Evolutionary conservation across 768 basidiomycete genomes (phyloP), one percentile per base, ranked within the genome.

Genomic region (Sporobolomyces roseus): DNA sequence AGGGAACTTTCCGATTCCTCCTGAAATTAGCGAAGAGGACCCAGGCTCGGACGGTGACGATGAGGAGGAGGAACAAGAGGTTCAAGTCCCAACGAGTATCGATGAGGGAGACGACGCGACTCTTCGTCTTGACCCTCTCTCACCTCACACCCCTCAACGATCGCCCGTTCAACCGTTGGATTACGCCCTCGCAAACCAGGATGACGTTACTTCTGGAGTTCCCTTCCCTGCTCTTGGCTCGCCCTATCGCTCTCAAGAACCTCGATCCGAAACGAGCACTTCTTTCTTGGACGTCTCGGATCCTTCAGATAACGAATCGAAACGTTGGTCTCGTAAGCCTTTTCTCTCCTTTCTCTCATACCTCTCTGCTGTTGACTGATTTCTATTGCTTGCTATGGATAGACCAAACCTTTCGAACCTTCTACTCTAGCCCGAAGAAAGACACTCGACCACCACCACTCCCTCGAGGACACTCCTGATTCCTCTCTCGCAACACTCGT

Each of bases 281-380:
- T 68, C 66, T 0, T 68, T n/a, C 32, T 43, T 68, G n/a, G 61
- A 62, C 54, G 25, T 68, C 3, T 41, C 33, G 4, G 66, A 62
- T 30, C 35, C 61, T n/a, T 55, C 49, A 21, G 61, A 41, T 4
- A 43, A 29, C 23, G 41, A 29, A 45, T 55, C 60, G 27, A 43
- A 51, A 27, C 62, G 46, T 3, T 64, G 43, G 23, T 65, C 63
- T 29, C 54, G 63, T 65, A 13, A 38, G 23, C 19, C 27, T 53
- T 35, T 35, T 41, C 38, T 21, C 7, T 50, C 41, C 17, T 35
- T 17, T 21, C 29, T 27, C 16, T 4, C 16, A 3, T 23, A 17
- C 38, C 17, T 2, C 46, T 17, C 36, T 9, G 46, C 19, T 32
- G 8, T 13, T n/a, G 21, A 23, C 25, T 17, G 12, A 25, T 38